Conservation (phyloP, 2,329 filamentous ascomycete species). For the Sclerotinia trifoliorum region DNA sequence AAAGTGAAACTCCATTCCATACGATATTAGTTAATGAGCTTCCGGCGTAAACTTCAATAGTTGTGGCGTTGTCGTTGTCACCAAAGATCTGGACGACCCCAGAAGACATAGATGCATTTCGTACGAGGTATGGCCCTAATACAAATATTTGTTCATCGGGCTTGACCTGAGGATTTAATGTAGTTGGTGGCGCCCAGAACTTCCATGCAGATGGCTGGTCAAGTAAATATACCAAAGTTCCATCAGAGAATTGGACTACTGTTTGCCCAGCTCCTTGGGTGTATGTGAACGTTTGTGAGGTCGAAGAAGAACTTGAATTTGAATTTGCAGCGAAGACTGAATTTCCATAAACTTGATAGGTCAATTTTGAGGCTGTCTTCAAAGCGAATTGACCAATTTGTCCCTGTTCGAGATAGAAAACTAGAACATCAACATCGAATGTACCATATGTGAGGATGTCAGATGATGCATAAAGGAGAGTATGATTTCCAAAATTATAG, state of each 20-base stretch:
- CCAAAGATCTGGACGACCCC: slow-evolving; percentile 43
- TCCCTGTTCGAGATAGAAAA: slow-evolving; percentile 50
- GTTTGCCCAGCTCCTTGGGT: slow-evolving; percentile 49
- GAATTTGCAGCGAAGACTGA: slow-evolving; percentile 40
- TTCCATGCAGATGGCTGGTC: slow-evolving; percentile 54
- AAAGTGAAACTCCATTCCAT: slow-evolving; percentile 47
- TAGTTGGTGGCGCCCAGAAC: slow-evolving; percentile 54
- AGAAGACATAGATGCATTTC: slow-evolving; percentile 42
- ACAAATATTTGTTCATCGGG: slow-evolving; percentile 49
- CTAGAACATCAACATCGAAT: slow-evolving; percentile 49
- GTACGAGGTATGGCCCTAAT: slow-evolving; percentile 47
- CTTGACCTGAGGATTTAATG: slow-evolving; percentile 46
- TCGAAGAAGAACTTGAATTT: slow-evolving; percentile 35
- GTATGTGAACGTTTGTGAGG: slow-evolving; percentile 45
- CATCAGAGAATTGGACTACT: slow-evolving; percentile 48
- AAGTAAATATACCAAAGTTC: slow-evolving; percentile 51
- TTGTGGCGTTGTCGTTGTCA: slow-evolving; percentile 45
- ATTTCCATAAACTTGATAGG: slow-evolving; percentile 45
- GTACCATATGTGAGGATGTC: slow-evolving; percentile 50
- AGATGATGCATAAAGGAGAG: slow-evolving; percentile 51
- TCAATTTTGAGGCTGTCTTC: slow-evolving; percentile 42
- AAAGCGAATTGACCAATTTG: slow-evolving; percentile 52
- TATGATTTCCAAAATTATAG: slow-evolving; percentile 49
- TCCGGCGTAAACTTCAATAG: slow-evolving; percentile 46
- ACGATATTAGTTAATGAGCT: slow-evolving; percentile 44